Evolutionary conservation across 2,329 filamentous ascomycete genomes (phyloP).

Genomic region (Colletotrichum lindemuthianum): DNA sequence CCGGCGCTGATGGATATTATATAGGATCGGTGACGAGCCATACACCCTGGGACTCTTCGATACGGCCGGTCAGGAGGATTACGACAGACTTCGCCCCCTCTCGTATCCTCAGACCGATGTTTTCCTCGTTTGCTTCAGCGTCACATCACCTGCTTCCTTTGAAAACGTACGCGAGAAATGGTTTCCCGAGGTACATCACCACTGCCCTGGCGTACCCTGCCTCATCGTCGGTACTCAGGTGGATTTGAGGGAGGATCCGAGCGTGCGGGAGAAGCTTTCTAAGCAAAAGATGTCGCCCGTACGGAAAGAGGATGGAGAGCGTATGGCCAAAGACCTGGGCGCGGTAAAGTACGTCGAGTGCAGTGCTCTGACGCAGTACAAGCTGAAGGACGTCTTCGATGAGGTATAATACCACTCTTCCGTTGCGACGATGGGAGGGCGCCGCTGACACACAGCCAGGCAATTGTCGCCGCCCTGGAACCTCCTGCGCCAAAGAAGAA

Average conservation of each 20-base stretch:
- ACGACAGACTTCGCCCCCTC: constrained; percentile 93
- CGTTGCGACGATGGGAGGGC: not conserved
- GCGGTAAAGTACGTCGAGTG: constrained; percentile 99
- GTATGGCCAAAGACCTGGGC: constrained; percentile 96
- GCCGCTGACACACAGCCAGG: constrained; percentile 61
- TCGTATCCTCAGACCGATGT: constrained; percentile 99
- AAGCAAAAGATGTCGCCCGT: constrained; percentile 98
- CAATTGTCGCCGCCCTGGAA: constrained; percentile 94
- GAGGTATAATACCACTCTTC: constrained; percentile 71
- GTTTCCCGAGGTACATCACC: constrained; percentile 98
- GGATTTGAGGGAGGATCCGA: constrained; percentile 89
- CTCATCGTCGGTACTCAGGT: constrained; percentile 98
- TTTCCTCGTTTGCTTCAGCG: constrained; percentile 98
- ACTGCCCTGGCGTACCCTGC: constrained; percentile 97
- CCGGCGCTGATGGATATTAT: constrained; percentile 27
- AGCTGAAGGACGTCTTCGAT: constrained; percentile 98
- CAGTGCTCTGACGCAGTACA: constrained; percentile 97
- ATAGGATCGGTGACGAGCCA: constrained; percentile 97
- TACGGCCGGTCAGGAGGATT: constrained; percentile 99
- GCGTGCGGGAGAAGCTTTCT: constrained; percentile 87
- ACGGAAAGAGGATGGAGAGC: constrained; percentile 89
- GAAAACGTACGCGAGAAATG: constrained; percentile 99
- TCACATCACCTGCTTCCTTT: constrained; percentile 96
- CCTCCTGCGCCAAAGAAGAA: constrained; percentile 86
- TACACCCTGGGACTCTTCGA: constrained; percentile 98